These are phyloP conservation scores for Jacaranda copaia DNA, from an alignment of 257 asterid genomes.

Conservation along the genomic window DNA sequence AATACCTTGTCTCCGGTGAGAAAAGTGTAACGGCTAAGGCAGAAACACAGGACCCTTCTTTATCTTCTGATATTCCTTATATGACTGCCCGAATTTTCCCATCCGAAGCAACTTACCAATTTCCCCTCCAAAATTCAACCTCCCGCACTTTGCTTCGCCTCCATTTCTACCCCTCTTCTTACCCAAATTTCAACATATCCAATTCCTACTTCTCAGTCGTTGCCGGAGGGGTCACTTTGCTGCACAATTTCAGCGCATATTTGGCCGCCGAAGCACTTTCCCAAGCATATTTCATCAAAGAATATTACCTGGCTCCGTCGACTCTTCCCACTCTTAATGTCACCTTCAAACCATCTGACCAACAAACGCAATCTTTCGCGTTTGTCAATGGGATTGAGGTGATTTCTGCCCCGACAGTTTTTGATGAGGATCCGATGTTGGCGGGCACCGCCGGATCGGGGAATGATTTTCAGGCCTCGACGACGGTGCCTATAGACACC, in stretches of 20 bases:
- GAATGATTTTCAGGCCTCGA: conserved; percentile 26
- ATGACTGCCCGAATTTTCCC: conserved; percentile 79
- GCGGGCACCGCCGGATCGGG: conserved; percentile 46
- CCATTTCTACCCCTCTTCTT: conserved; percentile 83
- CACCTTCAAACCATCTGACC: conserved; percentile 63
- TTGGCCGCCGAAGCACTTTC: conserved; percentile 81
- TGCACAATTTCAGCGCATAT: conserved; percentile 77
- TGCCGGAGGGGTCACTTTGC: conserved; percentile 58
- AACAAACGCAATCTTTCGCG: conserved; percentile 57
- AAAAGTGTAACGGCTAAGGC: conserved; percentile 55
- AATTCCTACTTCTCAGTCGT: conserved; percentile 64
- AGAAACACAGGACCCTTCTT: conserved; percentile 65
- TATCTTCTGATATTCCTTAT: conserved; percentile 68
- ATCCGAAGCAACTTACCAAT: conserved; percentile 57
- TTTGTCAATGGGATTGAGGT: conserved; percentile 87
- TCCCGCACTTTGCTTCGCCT: conserved; percentile 68
- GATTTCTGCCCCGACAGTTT: conserved; percentile 56
- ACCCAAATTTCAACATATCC: conserved; percentile 66
- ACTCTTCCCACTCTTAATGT: conserved; percentile 48
- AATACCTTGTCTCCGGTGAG: conserved; percentile 48
- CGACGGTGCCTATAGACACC: conserved; percentile 45
- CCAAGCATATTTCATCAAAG: conserved; percentile 81
- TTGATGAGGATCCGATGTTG: conserved; percentile 52
- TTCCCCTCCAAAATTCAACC: conserved; percentile 57
- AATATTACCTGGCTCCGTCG: conserved; percentile 61